Percentiles rank a stretch among this genome's conserved stretches.
phyloP scores from a whole-genome alignment of 1,139 yeast species.

The Lodderomyces jiufengensis region DNA sequence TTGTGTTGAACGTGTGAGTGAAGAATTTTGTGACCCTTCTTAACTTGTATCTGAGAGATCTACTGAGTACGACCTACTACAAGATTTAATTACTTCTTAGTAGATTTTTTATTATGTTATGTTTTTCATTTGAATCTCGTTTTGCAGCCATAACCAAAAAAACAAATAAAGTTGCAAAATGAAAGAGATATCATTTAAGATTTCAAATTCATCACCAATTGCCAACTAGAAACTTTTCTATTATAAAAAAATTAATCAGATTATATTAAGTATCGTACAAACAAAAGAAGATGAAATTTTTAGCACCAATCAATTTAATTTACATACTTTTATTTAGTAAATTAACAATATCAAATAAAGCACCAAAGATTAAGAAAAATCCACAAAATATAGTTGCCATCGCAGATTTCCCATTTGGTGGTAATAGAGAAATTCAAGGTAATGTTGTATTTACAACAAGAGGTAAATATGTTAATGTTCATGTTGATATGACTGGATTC shows the following conservation, averaged over 20 bases:
- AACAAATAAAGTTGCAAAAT: too few relatives aligned
- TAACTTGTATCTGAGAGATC: too few relatives aligned
- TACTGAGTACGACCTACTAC: too few relatives aligned
- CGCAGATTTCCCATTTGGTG: conserved; percentile 54
- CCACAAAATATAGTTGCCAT: conserved; percentile 50
- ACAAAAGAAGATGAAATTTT: neutral
- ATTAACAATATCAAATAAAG: conserved; percentile 18
- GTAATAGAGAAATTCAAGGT: conserved; percentile 40
- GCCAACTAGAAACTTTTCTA: too few relatives aligned
- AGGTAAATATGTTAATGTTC: conserved; percentile 52
- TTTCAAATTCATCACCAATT: conserved; percentile 2
- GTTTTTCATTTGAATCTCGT: too few relatives aligned
- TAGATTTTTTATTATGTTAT: too few relatives aligned
- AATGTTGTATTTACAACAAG: conserved; percentile 47
- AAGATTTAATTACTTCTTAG: too few relatives aligned
- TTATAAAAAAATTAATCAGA: too few relatives aligned
- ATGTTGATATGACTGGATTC: conserved; percentile 56
- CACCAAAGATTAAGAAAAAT: conserved; percentile 36
- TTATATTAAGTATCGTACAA: too few relatives aligned
- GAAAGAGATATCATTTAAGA: neutral
- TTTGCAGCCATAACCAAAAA: too few relatives aligned
- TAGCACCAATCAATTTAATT: neutral
- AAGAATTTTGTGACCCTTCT: too few relatives aligned
- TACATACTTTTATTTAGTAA: neutral
- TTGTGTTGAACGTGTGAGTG: too few relatives aligned